These are phyloP conservation scores for Metschnikowia orientalis DNA, from an alignment of 805 yeast species.

Conservation along the genomic window DNA sequence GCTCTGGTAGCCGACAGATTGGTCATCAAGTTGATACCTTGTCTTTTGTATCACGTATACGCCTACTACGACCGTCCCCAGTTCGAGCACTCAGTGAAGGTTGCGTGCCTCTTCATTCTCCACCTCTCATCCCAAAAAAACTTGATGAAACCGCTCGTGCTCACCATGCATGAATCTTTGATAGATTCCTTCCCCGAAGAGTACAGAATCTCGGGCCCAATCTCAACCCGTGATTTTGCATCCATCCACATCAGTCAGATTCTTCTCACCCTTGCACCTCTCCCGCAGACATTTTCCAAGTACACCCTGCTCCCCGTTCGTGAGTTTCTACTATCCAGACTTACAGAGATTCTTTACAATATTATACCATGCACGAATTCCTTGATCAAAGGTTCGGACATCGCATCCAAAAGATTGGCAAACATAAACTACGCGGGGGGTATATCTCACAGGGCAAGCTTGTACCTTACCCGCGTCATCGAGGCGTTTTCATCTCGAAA, in stretches of 20 bases:
- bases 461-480: conserved; percentile 41
- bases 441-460: conserved; percentile 49
- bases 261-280: conserved; percentile 20
- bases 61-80: conserved; percentile 40
- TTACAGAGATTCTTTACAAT: conserved; percentile 60
- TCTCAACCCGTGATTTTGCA: conserved; percentile 61
- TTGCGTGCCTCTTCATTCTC: conserved; percentile 49
- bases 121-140: conserved; percentile 42
- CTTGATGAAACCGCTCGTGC: conserved; percentile 38
- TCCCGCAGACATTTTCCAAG: conserved; percentile 10
- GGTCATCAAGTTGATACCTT: conserved; percentile 50
- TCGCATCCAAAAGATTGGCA: conserved; percentile 22
- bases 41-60: conserved; percentile 54
- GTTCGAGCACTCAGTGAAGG: conserved; percentile 43
- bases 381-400: conserved; percentile 14
- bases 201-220: conserved; percentile 42
- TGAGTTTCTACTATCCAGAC: conserved; percentile 36
- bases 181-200: conserved; percentile 51
- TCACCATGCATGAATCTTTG: conserved; percentile 40
- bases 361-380: conserved; percentile 39
- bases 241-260: conserved; percentile 46
- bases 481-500: conserved; percentile 32
- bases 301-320: conserved; percentile 18
- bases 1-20: conserved; percentile 35
- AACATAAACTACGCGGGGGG: conserved; percentile 38